These are phyloP conservation scores for Hypoxylon sp. DNA, from an alignment of 2,329 filamentous ascomycete species.

Conservation along the genomic window DNA sequence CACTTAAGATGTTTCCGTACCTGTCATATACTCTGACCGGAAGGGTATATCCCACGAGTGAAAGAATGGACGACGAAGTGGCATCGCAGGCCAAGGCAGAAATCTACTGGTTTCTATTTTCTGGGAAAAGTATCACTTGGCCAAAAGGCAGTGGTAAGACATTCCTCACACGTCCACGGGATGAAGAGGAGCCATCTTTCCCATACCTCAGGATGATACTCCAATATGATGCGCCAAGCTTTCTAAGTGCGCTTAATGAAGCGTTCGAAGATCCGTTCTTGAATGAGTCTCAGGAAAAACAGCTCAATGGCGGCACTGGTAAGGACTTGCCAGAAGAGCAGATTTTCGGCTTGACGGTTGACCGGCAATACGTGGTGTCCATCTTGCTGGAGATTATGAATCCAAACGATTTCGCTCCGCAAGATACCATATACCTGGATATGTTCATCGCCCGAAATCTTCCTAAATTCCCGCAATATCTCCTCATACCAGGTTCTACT, in stretches of 20 bases:
- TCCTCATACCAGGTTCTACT: conserved; percentile 87
- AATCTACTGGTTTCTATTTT: conserved; percentile 94
- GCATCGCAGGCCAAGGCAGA: conserved; percentile 84
- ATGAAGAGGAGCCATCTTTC: conserved; percentile 77
- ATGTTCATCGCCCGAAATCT: conserved; percentile 98
- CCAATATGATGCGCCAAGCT: conserved; percentile 89
- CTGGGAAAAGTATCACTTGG: conserved; percentile 81
- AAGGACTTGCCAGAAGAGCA: conserved; percentile 72
- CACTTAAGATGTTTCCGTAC: conserved; percentile 93
- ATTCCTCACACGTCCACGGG: conserved; percentile 70
- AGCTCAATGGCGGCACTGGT: conserved; percentile 63
- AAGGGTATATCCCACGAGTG: conserved; percentile 89
- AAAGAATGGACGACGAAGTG: conserved; percentile 76
- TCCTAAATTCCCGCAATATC: conserved; percentile 95
- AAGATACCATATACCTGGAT: conserved; percentile 93
- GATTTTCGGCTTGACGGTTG: conserved; percentile 77
- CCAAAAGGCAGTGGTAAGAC: conserved; percentile 71
- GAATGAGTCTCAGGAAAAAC: conserved; percentile 79
- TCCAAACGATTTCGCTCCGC: conserved; percentile 75
- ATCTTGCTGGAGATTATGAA: conserved; percentile 94
- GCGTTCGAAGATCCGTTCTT: conserved; percentile 96
- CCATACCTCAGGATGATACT: conserved; percentile 87
- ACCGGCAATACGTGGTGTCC: conserved; percentile 91
- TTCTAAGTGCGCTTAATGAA: conserved; percentile 95
- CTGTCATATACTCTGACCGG: conserved; percentile 92